phyloP scores from a whole-genome alignment of 306 rosid genomes.

The Abrus precatorius region DNA sequence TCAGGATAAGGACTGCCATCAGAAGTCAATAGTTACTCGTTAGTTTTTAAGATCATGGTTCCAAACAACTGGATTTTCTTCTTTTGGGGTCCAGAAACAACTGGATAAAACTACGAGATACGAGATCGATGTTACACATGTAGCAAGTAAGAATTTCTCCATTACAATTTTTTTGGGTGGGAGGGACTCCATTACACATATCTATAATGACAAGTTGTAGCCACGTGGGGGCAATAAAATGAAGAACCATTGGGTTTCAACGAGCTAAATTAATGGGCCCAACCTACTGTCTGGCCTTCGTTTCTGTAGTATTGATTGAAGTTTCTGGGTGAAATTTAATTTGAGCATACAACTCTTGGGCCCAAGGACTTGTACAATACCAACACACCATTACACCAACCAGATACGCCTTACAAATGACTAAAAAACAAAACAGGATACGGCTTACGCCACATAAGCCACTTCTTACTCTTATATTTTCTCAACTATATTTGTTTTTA shows the following conservation, averaged over 20 bases:
- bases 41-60: not conserved
- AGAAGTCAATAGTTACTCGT: slow-evolving; percentile 8
- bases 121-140: not conserved
- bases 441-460: not conserved
- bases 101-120: slow-evolving; percentile 2
- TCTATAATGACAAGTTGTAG: not conserved
- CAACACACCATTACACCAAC: not conserved
- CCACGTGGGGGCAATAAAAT: not conserved
- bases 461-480: not conserved
- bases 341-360: not conserved
- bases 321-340: not conserved
- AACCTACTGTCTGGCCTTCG: not conserved
- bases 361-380: not conserved
- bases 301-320: not conserved
- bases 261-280: not conserved
- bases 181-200: not conserved
- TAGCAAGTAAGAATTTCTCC: not conserved
- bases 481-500: not conserved
- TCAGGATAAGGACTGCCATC: slow-evolving; percentile 24
- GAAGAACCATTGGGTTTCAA: not conserved
- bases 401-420: not conserved
- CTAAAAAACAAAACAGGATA: not conserved
- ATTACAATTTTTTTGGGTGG: too few species aligned
- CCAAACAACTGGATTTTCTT: not conserved
- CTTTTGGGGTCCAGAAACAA: not conserved